phyloP scores from a whole-genome alignment of 139 green algal genomes.

The Chlorella ohadii region DNA sequence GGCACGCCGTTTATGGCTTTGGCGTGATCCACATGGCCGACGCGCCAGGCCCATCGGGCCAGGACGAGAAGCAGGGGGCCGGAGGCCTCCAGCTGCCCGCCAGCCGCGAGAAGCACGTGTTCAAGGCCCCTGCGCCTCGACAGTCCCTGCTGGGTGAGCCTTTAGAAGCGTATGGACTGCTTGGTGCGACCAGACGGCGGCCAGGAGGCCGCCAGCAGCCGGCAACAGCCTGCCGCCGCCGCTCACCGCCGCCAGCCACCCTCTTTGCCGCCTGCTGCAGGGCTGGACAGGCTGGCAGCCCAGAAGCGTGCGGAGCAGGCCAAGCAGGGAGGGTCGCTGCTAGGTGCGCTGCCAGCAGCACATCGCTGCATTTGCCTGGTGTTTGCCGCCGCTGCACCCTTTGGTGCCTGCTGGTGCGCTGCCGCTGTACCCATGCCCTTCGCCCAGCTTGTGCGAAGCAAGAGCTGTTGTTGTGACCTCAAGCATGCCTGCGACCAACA shows the following conservation, averaged over 20 bases:
- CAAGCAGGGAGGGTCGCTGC: conserved; percentile 46
- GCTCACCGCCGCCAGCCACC: neutral
- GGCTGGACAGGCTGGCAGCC: conserved; percentile 70
- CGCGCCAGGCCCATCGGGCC: too few relatives aligned
- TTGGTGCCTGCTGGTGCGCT: neutral
- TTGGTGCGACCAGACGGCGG: neutral
- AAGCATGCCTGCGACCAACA: neutral
- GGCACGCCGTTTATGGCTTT: conserved; percentile 12
- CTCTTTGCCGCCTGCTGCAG: conserved; percentile 42
- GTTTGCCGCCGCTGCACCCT: neutral
- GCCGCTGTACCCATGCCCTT: too few relatives aligned
- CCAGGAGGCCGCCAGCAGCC: neutral
- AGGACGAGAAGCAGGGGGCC: conserved; percentile 2
- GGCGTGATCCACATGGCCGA: conserved; percentile 24
- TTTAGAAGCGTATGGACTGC: too few relatives aligned
- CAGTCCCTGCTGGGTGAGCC: conserved; percentile 72
- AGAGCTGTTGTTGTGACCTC: neutral
- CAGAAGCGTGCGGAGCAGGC: conserved; percentile 68
- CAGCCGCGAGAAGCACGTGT: conserved; percentile 62
- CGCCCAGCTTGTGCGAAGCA: too few relatives aligned
- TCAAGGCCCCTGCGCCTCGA: conserved; percentile 75
- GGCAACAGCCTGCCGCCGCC: conserved; percentile 8
- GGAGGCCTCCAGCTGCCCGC: conserved; percentile 60
- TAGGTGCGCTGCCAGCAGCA: conserved; percentile 43
- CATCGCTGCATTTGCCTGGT: neutral